Evolutionary conservation across 257 asterid genomes (phyloP).

Genomic region (Nyctanthes arbortristis): DNA sequence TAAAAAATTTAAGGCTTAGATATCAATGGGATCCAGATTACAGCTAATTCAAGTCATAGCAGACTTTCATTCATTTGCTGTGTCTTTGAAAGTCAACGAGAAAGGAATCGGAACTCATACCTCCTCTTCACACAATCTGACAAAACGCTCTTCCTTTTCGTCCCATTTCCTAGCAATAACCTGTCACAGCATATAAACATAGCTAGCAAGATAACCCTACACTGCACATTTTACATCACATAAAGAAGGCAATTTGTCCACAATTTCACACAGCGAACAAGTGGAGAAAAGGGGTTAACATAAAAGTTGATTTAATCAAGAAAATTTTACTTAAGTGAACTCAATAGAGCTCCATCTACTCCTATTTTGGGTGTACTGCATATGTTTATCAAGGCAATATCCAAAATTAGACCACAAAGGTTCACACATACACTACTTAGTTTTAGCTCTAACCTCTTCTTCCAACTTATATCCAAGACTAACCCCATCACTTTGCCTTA

Average conservation of each 20-base stretch:
- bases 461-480: too few species aligned
- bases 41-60: conserved; percentile 1
- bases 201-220: conserved; percentile 6
- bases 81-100: conserved; percentile 13
- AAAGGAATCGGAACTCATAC: conserved; percentile 40
- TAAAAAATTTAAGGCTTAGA: too few species aligned
- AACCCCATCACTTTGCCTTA: too few species aligned
- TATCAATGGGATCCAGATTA: conserved; percentile 3
- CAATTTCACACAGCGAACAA: too few species aligned
- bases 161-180: conserved; percentile 87
- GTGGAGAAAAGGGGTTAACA: too few species aligned
- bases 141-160: conserved; percentile 58
- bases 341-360: background rate
- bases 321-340: background rate
- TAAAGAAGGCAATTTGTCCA: background rate
- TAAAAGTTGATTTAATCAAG: conserved; percentile 7
- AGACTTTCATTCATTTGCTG: conserved; percentile 1
- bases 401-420: too few species aligned
- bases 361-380: too few species aligned
- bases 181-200: conserved; percentile 39
- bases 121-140: conserved; percentile 77
- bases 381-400: too few species aligned
- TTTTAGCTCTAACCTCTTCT: too few species aligned
- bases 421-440: too few species aligned
- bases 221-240: conserved; percentile 8